These are phyloP conservation scores for Pecoramyces ruminantium DNA, from an alignment of 192 early-diverging fungal genomes.

Conservation along the genomic window DNA sequence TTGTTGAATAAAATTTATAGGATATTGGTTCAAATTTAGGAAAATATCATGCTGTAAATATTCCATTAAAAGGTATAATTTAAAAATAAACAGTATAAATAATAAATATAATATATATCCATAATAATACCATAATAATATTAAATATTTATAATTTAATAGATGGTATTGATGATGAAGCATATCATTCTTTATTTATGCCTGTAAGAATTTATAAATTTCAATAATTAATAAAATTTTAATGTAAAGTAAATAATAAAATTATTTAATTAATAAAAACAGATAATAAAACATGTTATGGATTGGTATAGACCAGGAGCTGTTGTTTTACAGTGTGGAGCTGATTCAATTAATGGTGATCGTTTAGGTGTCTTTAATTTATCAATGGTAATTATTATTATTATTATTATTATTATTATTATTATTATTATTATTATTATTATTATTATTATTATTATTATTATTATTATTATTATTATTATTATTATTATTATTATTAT, in stretches of 20 bases:
- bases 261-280: background rate
- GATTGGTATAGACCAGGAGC: background rate
- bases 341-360: background rate
- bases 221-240: no score
- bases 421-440: no score
- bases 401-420: no score
- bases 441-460: no score
- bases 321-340: background rate
- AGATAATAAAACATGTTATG: background rate
- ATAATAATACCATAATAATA: no score
- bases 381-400: background rate
- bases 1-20: no score
- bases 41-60: background rate
- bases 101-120: no score
- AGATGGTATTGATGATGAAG: background rate
- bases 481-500: no score
- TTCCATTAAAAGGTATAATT: conserved; percentile 40
- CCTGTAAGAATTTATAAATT: background rate
- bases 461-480: no score
- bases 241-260: no score
- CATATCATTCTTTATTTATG: background rate
- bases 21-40: background rate
- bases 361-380: background rate
- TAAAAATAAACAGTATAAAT: no score
- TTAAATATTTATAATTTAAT: no score